Percentiles rank a stretch among this genome's conserved stretches.
phyloP scores from a whole-genome alignment of 164 flowering plant genomes.

The Pachysandra terminalis region DNA sequence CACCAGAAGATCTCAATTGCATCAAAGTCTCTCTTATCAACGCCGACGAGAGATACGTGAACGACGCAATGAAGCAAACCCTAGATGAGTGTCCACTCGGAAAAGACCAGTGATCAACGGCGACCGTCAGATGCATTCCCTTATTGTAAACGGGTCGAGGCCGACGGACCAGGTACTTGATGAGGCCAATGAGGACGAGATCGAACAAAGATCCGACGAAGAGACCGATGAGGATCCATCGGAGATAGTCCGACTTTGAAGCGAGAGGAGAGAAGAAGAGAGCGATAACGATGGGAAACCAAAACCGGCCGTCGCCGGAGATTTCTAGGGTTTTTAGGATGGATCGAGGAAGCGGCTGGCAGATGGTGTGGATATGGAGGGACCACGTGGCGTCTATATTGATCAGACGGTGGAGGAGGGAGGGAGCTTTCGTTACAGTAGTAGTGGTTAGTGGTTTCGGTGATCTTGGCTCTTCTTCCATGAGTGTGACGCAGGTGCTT shows the following conservation, averaged over 20 bases:
- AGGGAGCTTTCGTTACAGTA: slow-evolving; percentile 2
- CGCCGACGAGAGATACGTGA: slow-evolving; percentile 29
- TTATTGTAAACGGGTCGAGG: slow-evolving; percentile 77
- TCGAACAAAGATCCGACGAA: slow-evolving; percentile 64
- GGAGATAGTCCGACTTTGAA: slow-evolving; percentile 19
- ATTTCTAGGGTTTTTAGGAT: slow-evolving; percentile 58
- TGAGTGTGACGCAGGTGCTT: background rate
- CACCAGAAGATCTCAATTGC: slow-evolving; percentile 5
- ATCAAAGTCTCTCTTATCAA: slow-evolving; percentile 18
- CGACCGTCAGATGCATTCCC: slow-evolving; percentile 52
- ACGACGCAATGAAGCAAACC: slow-evolving; percentile 59
- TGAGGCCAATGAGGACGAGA: slow-evolving; percentile 48
- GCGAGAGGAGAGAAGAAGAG: slow-evolving; percentile 37
- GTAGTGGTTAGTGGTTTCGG: background rate
- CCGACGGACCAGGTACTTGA: slow-evolving; percentile 54
- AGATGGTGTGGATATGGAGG: slow-evolving; percentile 43
- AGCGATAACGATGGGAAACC: slow-evolving; percentile 51
- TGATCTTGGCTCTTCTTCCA: background rate
- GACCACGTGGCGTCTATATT: slow-evolving; percentile 51
- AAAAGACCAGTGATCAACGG: slow-evolving; percentile 84
- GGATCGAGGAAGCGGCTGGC: slow-evolving; percentile 41
- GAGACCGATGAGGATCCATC: slow-evolving; percentile 25
- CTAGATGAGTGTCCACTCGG: slow-evolving; percentile 90
- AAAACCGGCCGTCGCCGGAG: slow-evolving; percentile 85
- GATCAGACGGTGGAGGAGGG: slow-evolving; percentile 35